Evolutionary conservation across 2,329 filamentous ascomycete species (phyloP).

Genomic region (Teratosphaeria nubilosa): DNA sequence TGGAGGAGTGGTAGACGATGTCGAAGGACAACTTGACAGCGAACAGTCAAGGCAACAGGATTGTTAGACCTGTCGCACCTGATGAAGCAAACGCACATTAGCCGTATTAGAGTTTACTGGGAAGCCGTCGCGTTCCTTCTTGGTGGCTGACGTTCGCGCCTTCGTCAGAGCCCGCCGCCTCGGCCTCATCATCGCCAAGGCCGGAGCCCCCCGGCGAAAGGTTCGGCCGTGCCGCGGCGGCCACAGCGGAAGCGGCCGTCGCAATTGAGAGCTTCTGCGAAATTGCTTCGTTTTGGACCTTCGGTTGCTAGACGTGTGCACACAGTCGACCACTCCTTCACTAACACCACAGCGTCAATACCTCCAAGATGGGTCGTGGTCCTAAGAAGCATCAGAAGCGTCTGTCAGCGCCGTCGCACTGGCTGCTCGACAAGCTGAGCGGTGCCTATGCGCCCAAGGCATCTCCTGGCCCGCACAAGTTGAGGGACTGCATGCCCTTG

Average conservation of each 20-base stretch:
- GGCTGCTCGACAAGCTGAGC: constrained; percentile 99
- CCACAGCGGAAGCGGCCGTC: background rate
- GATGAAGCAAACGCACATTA: background rate
- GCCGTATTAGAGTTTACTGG: background rate
- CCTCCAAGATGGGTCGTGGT: constrained; percentile 55
- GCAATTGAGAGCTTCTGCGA: background rate
- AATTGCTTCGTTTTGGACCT: background rate
- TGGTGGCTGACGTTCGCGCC: background rate
- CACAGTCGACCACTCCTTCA: background rate
- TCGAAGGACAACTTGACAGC: background rate
- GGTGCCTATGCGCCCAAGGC: constrained; percentile 60
- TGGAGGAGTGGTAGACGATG: background rate
- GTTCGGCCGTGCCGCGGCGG: background rate
- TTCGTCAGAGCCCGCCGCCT: background rate
- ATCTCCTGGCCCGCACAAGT: constrained; percentile 91
- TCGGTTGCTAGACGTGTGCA: background rate
- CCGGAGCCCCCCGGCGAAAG: no score
- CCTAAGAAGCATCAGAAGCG: constrained; percentile 83
- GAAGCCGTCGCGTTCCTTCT: background rate
- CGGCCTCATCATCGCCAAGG: no score
- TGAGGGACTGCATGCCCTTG: constrained; percentile 95
- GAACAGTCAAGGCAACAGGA: background rate
- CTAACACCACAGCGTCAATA: constrained; percentile 15
- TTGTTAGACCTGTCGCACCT: background rate
- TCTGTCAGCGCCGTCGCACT: constrained; percentile 97